phyloP scores from a whole-genome alignment of 2,329 filamentous ascomycete genomes.

The Aureobasidium sp. region DNA sequence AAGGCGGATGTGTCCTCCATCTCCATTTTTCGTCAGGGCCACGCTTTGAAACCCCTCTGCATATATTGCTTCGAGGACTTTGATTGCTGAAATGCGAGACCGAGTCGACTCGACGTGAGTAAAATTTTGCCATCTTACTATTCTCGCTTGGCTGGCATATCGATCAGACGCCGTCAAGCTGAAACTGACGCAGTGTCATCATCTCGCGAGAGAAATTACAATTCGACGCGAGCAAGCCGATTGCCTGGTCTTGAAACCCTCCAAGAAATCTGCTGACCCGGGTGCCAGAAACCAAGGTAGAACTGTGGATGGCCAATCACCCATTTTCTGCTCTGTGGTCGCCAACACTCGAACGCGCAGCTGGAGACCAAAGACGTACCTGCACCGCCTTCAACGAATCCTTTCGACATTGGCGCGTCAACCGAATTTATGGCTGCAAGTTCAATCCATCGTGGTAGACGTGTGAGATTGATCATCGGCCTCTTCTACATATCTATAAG shows the following conservation, averaged over 20 bases:
- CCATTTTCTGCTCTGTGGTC: background rate
- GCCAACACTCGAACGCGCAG: background rate
- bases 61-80: background rate
- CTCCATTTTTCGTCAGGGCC: background rate
- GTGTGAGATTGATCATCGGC: background rate
- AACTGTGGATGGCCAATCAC: background rate
- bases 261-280: background rate
- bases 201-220: background rate
- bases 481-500: too few relatives aligned
- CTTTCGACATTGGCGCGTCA: background rate
- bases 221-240: background rate
- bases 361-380: background rate
- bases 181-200: background rate
- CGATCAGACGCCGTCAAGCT: background rate
- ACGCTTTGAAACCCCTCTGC: background rate
- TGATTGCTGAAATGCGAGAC: background rate
- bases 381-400: background rate
- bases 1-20: background rate
- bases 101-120: too few relatives aligned
- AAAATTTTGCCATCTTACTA: too few relatives aligned
- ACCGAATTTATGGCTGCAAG: background rate
- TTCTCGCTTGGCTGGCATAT: too few relatives aligned
- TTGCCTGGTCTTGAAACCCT: background rate
- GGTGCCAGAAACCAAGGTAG: background rate
- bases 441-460: background rate